Evolutionary conservation across 441 rosid genomes (phyloP).

Genomic region (Gossypium schwendimanii): DNA sequence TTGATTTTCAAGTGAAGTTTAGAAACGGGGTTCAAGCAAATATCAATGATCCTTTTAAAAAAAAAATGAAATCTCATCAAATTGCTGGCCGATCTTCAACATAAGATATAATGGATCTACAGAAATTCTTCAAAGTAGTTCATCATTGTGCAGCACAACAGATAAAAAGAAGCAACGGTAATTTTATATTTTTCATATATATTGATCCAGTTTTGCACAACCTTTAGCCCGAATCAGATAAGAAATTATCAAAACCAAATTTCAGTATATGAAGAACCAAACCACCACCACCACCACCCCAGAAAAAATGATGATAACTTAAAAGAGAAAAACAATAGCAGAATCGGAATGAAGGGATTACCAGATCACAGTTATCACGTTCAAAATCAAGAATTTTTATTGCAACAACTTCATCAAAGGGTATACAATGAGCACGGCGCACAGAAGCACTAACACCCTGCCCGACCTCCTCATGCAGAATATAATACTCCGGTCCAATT

Average conservation of each 20-base stretch:
- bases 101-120: background rate
- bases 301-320: background rate
- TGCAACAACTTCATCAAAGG: slow-evolving; percentile 72
- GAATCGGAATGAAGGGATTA: slow-evolving; percentile 16
- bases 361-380: slow-evolving; percentile 85
- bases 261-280: background rate
- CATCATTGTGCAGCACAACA: background rate
- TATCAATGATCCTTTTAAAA: background rate
- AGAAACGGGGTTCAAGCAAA: background rate
- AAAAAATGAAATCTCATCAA: background rate
- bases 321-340: background rate
- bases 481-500: slow-evolving; percentile 68
- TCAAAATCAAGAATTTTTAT: slow-evolving; percentile 95
- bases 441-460: slow-evolving; percentile 92
- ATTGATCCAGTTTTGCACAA: background rate
- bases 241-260: background rate
- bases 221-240: background rate
- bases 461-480: slow-evolving; percentile 70
- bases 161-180: background rate
- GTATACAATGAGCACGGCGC: slow-evolving; percentile 70
- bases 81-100: background rate
- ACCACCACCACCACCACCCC: background rate
- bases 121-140: background rate
- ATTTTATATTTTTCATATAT: background rate
- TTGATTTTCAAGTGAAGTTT: background rate